Evolutionary conservation across 371 early-diverging fungal genomes (phyloP), one percentile per base, ranked within the genome.

Genomic region (Circinella umbellata): DNA sequence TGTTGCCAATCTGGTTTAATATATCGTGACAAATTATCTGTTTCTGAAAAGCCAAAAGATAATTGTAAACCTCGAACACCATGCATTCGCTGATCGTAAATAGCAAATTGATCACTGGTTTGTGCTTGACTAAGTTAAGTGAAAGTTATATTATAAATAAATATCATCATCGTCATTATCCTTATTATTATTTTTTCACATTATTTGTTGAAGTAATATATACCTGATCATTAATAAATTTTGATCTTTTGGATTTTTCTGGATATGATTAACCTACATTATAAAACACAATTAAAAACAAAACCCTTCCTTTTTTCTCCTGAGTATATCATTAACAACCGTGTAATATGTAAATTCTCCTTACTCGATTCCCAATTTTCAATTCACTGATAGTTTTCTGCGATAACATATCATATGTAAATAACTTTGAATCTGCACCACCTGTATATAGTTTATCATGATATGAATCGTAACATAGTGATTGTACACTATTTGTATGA

Each of bases 1-100:
- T 70, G 61, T 47, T 80, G 79, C 73, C 79, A 75, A 68, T 83
- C 83, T 1, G 81, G 81, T 10, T 69, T 68, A 17, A 76, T 67
- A 46, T 76, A 80, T 0, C 83, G 63, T 0, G 79, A 79, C 6
- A 79, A 18, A 18, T 73, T 83, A 18, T 78, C 81, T 7, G 61
- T 36, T 59, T 78, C 80, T 13, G 38, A 36, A 20, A 73, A 77
- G 14, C 83, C 83, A 65, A 82, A 80, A 13, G 63, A 63, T 10
- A 82, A 60, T 10, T 62, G 66, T 8, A 77, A 66, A 18, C 71
- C 76, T 14, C 66, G 35, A 27, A 61, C 37, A 1, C 67, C 78
- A 36, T 69, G 66, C 13, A 61, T 47, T 27, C 83, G 64, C 35
- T 70, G 68, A 67, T 80, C 83, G 35, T 74, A 76, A 20, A 80